phyloP scores from a whole-genome alignment of 345 rosid species.

The Euclidium syriacum region DNA sequence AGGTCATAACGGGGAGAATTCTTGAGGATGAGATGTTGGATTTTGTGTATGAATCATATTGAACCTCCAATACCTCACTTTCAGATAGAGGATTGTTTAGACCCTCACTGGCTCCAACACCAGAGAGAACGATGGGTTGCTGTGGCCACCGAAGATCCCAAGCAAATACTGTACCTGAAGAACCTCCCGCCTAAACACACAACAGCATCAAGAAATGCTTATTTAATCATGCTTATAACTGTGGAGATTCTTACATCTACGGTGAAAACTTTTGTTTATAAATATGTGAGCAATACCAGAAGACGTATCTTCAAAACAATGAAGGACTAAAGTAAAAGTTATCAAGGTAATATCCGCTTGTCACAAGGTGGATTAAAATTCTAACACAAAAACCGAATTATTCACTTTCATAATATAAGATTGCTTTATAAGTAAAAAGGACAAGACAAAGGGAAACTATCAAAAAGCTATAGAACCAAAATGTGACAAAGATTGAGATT shows the following conservation, averaged over 20 bases:
- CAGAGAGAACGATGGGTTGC: slow-evolving; percentile 66
- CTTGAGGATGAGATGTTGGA: slow-evolving; percentile 56
- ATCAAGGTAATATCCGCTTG: neutral
- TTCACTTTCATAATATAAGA: neutral
- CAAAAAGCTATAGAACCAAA: neutral
- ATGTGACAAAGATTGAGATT: neutral
- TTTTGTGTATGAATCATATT: slow-evolving; percentile 57
- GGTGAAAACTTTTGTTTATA: neutral
- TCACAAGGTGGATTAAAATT: neutral
- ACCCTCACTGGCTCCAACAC: slow-evolving; percentile 38
- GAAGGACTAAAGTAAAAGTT: neutral
- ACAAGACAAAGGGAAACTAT: neutral
- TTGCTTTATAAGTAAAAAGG: neutral
- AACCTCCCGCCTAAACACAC: slow-evolving; percentile 75
- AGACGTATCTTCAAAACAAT: neutral
- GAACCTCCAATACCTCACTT: slow-evolving; percentile 93
- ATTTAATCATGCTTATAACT: neutral
- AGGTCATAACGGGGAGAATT: slow-evolving; percentile 76
- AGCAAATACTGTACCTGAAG: slow-evolving; percentile 73
- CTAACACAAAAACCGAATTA: neutral
- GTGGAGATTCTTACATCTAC: neutral
- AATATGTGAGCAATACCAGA: neutral
- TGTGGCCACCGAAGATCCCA: slow-evolving; percentile 83
- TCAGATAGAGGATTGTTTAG: slow-evolving; percentile 46
- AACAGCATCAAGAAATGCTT: neutral